Evolutionary conservation across 2,329 filamentous ascomycete species (phyloP).

Genomic region (Monosporascus sp.): DNA sequence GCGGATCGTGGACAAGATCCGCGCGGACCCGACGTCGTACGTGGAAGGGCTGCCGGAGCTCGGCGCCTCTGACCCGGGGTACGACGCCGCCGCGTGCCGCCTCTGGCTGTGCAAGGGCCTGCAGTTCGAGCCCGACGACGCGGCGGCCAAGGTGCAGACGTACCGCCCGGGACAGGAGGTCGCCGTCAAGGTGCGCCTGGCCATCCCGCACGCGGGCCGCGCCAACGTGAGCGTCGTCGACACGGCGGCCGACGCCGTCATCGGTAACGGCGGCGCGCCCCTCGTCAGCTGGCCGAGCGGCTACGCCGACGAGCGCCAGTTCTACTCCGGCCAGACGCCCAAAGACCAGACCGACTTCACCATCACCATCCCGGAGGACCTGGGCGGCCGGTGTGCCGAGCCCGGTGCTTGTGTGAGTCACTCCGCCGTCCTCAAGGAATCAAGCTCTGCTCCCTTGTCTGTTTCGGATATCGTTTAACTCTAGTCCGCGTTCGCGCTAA

Average conservation of each 20-base stretch:
- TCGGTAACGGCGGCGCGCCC: constrained; percentile 21
- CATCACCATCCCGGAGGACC: constrained; percentile 21
- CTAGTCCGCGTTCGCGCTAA: no score
- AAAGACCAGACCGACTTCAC: constrained; percentile 25
- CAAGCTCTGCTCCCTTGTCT: no score
- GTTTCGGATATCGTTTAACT: no score
- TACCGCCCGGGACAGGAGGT: constrained; percentile 38
- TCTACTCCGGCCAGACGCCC: constrained; percentile 21
- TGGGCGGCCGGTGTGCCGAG: constrained; percentile 19
- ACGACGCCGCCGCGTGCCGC: constrained; percentile 24
- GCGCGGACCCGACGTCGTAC: constrained; percentile 24
- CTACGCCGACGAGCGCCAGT: constrained; percentile 24
- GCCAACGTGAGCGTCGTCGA: constrained; percentile 47
- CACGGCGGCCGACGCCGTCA: constrained; percentile 34
- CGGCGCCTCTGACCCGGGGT: constrained; percentile 18
- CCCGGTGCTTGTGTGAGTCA: constrained; percentile 25
- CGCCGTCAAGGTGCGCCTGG: constrained; percentile 37
- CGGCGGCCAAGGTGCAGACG: constrained; percentile 27
- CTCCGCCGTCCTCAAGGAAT: background rate
- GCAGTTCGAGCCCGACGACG: constrained; percentile 34
- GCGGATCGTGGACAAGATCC: constrained; percentile 19
- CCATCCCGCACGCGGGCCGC: constrained; percentile 41
- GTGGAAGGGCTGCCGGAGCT: constrained; percentile 27
- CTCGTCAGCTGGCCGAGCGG: constrained; percentile 23
- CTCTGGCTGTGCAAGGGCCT: constrained; percentile 36